Conservation (phyloP, 352 stramenopile species). For the Phytophthora pseudosyringae region DNA sequence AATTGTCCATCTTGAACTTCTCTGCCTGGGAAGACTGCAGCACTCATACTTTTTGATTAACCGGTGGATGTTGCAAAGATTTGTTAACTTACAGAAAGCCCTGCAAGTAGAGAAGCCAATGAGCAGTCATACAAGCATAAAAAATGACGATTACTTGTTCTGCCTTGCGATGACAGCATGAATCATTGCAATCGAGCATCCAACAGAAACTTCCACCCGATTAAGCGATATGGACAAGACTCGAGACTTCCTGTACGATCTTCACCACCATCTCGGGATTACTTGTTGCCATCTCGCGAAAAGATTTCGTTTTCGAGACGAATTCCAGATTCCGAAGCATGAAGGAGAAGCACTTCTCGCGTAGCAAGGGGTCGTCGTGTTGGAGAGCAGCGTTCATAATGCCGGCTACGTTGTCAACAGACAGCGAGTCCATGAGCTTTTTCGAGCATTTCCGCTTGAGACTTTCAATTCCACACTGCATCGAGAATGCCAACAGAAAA, state of each 20-base stretch:
- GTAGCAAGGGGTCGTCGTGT: slow-evolving; percentile 90
- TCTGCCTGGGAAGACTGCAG: no score
- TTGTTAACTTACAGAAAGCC: no score
- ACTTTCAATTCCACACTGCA: slow-evolving; percentile 70
- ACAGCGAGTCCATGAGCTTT: slow-evolving; percentile 93
- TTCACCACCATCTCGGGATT: slow-evolving; percentile 98
- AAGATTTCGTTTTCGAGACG: slow-evolving; percentile 93
- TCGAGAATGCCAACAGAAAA: neutral
- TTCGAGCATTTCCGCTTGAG: slow-evolving; percentile 93
- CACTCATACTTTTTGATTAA: no score
- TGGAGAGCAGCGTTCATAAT: slow-evolving; percentile 95
- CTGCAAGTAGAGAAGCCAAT: no score
- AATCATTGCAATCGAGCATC: neutral
- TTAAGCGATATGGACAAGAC: slow-evolving; percentile 4
- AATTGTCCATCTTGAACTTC: no score
- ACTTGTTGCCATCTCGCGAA: slow-evolving; percentile 96
- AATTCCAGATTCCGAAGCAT: slow-evolving; percentile 97
- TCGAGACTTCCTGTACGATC: slow-evolving; percentile 83
- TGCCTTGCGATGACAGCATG: neutral
- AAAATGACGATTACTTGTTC: neutral
- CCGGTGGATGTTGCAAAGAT: no score
- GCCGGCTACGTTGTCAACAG: slow-evolving; percentile 93
- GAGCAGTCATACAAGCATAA: neutral
- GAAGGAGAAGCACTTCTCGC: slow-evolving; percentile 94
- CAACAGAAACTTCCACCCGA: neutral